Evolutionary conservation across 805 yeast species (phyloP), one percentile per base, ranked within the genome.

Genomic region (Babjeviella inositovora): DNA sequence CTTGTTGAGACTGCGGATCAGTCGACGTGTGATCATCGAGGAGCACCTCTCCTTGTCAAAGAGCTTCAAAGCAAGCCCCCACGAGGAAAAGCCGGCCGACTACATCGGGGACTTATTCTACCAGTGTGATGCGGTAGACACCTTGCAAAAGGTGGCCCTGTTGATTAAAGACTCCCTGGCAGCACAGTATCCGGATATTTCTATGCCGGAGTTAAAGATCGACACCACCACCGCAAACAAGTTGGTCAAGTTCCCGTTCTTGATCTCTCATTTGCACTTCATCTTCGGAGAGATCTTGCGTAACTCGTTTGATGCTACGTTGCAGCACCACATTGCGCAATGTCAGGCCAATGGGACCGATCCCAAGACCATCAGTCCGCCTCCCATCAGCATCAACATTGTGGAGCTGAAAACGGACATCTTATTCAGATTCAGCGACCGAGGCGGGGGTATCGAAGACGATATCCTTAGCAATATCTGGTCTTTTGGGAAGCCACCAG

Each of bases 11-110:
- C 80, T 93, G 4, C 64, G 98, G 39, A 80, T 87, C 18, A 75
- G 93, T 34, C 59, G 98, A 49, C 57, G 97, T 35, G 75, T 87
- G 22, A 75, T 87, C 31, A 81, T 82, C 20, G 94, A 87, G 49
- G 94, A 87, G 43, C 97, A 90, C 49, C 50, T 81, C 18, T 70
- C 90, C 7, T 59, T 90, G 24, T 68, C 93, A 0, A 63, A 70
- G 17, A 66, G 76, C 29, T 75, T 68, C 43, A 47, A 52, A 24
- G 40, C 45, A 11, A 62, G 62, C 14, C 65, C 65, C 6, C 47
- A 62, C 28, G 52, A 50, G 15, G 38, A 37, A 20, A 57, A 62
- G 41, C 64, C 76, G 9, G 55, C 70, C 14, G 57, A 63, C 47
- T 58, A 66, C 44, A 46, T 64, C 47, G 67, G 97, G 15, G 94